Percentiles rank a stretch among this genome's conserved stretches.
phyloP scores from a whole-genome alignment of 805 yeast species.

The Candida fluviatilis region DNA sequence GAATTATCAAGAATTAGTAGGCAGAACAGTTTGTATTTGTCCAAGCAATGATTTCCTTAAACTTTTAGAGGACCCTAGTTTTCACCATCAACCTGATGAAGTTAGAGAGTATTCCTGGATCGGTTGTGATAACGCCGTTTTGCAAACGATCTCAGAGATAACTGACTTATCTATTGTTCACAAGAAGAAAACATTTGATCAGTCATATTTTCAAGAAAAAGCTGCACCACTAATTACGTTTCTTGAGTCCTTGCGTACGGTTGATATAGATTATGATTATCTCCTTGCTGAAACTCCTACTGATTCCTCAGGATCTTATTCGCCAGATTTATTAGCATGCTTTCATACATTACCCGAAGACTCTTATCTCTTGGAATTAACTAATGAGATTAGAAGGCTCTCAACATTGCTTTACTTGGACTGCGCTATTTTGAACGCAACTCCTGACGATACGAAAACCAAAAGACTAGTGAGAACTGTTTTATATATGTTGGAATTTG shows the following conservation, averaged over 20 bases:
- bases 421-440: slow-evolving; percentile 21
- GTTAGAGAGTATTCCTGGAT: no score
- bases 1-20: slow-evolving; percentile 23
- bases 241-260: background rate
- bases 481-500: slow-evolving; percentile 17
- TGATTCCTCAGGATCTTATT: background rate
- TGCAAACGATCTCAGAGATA: slow-evolving; percentile 24
- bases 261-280: background rate
- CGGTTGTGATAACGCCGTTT: slow-evolving; percentile 25
- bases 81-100: slow-evolving; percentile 8
- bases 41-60: slow-evolving; percentile 17
- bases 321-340: background rate
- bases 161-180: slow-evolving; percentile 27
- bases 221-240: background rate
- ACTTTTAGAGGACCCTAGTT: slow-evolving; percentile 10
- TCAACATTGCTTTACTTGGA: slow-evolving; percentile 21
- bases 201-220: background rate
- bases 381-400: slow-evolving; percentile 24
- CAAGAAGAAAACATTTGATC: background rate
- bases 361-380: slow-evolving; percentile 19
- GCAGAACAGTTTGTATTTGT: slow-evolving; percentile 27
- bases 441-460: slow-evolving; percentile 18
- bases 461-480: slow-evolving; percentile 13
- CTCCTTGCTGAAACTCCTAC: background rate
- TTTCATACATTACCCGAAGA: background rate